Evolutionary conservation across 805 yeast species (phyloP).

Genomic region (Candida gorgasii): DNA sequence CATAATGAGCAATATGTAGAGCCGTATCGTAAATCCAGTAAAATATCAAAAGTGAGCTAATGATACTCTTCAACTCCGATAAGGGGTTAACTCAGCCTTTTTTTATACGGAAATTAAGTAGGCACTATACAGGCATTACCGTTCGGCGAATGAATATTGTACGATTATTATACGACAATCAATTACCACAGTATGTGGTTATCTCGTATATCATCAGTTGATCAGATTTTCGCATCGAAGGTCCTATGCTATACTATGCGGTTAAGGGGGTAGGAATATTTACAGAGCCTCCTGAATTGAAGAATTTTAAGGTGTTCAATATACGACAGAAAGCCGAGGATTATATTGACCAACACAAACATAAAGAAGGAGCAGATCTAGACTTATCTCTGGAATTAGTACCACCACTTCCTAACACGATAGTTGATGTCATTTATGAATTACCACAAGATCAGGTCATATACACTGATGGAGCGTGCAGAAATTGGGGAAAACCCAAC

Average conservation of each 20-base stretch:
- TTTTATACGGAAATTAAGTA: too few species aligned
- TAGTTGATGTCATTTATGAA: background rate
- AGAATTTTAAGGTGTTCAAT: background rate
- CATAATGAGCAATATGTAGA: too few species aligned
- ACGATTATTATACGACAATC: too few species aligned
- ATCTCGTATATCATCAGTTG: background rate
- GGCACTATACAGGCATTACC: too few species aligned
- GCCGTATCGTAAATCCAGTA: too few species aligned
- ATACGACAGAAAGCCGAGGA: constrained; percentile 1
- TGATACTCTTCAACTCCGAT: too few species aligned
- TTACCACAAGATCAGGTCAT: constrained; percentile 24
- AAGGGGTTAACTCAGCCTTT: too few species aligned
- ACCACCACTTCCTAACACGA: background rate
- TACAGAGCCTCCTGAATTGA: background rate
- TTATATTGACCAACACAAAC: background rate
- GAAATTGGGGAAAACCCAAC: constrained; percentile 52
- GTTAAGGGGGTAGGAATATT: constrained; percentile 1
- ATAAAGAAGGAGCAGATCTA: too few species aligned
- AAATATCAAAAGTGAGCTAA: too few species aligned
- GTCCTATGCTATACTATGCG: constrained; percentile 5
- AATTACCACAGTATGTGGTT: too few species aligned
- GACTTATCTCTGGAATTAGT: background rate
- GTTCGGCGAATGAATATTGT: too few species aligned
- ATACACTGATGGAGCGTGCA: constrained; percentile 80
- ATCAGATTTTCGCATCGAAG: background rate